Evolutionary conservation across 768 basidiomycete genomes (phyloP).

Genomic region (Rhizopogon vulgaris): DNA sequence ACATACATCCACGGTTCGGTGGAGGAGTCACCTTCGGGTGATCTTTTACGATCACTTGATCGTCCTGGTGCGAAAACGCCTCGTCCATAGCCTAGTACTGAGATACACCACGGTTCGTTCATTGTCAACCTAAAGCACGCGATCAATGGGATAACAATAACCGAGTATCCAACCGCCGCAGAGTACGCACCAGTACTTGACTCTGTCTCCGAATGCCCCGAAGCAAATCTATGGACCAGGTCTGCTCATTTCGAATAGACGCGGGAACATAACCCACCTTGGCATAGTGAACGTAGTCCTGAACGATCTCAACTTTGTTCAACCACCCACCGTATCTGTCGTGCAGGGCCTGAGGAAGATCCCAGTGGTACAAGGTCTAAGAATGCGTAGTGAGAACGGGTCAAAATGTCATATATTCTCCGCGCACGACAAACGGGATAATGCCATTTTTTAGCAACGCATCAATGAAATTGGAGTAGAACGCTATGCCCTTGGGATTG

Average conservation of each 20-base stretch:
- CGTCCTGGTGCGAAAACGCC: conserved; percentile 70
- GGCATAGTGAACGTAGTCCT: conserved; percentile 60
- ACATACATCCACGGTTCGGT: conserved; percentile 69
- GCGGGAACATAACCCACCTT: conserved; percentile 29
- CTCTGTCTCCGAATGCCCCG: conserved; percentile 67
- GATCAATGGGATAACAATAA: conserved; percentile 15
- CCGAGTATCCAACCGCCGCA: not conserved
- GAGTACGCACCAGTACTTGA: conserved; percentile 56
- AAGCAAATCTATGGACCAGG: conserved; percentile 51
- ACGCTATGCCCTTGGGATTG: conserved; percentile 63
- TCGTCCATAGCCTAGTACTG: conserved; percentile 63
- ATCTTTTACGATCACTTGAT: conserved; percentile 56
- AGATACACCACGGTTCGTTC: conserved; percentile 73
- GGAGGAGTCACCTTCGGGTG: conserved; percentile 54
- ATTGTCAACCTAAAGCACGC: conserved; percentile 51
- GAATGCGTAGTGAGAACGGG: not conserved
- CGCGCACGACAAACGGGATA: conserved; percentile 58
- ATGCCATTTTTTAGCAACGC: conserved; percentile 57
- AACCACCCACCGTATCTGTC: conserved; percentile 75
- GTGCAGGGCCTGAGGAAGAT: conserved; percentile 68
- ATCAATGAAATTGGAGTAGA: conserved; percentile 68
- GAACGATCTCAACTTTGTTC: conserved; percentile 62
- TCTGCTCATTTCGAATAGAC: not conserved
- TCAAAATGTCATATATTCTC: not conserved
- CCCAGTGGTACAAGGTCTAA: conserved; percentile 74